phyloP scores from a whole-genome alignment of 2,329 filamentous ascomycete species.

The Fusarium torulosum region DNA sequence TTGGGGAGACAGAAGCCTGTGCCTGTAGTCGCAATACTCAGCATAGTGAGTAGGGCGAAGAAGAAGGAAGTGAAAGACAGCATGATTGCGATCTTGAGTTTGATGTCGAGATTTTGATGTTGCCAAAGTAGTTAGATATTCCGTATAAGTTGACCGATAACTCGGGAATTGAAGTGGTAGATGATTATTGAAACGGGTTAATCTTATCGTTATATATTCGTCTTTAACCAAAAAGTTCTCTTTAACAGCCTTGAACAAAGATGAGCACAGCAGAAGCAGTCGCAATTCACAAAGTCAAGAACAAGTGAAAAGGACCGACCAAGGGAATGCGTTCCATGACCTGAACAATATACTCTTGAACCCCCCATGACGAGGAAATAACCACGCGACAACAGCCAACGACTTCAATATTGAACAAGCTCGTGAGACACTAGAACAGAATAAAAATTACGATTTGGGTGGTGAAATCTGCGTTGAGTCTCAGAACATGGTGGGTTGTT shows the following conservation, averaged over 20 bases:
- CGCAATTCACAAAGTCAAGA: conserved; percentile 12
- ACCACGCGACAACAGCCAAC: conserved; percentile 35
- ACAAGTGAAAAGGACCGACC: conserved; percentile 1
- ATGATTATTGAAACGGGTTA: not conserved
- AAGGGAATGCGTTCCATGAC: not conserved
- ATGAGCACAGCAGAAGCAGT: conserved; percentile 25
- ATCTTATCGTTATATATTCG: conserved; percentile 28
- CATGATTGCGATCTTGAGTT: conserved; percentile 10
- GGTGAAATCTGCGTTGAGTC: conserved; percentile 10
- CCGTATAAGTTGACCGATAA: not conserved
- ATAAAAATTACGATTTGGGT: conserved; percentile 6
- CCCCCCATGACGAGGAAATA: conserved; percentile 20
- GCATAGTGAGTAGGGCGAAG: conserved; percentile 13
- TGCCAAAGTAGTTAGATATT: not conserved
- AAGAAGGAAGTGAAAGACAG: conserved; percentile 11
- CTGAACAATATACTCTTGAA: conserved; percentile 29
- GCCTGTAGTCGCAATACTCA: conserved; percentile 18
- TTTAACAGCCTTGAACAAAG: conserved; percentile 25
- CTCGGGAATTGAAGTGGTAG: not conserved
- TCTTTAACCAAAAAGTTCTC: conserved; percentile 1
- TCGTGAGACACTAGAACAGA: conserved; percentile 35
- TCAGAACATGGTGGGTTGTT: conserved; percentile 35
- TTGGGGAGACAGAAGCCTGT: conserved; percentile 30
- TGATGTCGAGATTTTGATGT: not conserved
- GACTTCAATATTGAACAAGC: conserved; percentile 3